Conservation (phyloP, 805 yeast species). For the Ogataea dorogensis region DNA sequence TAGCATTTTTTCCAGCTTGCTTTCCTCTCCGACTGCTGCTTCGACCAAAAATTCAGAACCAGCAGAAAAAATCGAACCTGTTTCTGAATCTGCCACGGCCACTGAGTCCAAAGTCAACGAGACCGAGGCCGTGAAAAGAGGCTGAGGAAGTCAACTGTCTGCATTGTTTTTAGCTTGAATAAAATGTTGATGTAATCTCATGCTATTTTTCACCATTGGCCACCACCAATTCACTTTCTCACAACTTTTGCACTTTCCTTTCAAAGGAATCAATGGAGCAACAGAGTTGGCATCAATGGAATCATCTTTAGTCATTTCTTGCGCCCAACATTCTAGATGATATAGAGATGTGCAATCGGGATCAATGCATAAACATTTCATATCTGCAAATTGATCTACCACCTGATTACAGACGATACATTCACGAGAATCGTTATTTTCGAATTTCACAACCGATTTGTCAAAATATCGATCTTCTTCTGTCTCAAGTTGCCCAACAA, state of each 20-base stretch:
- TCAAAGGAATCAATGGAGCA: constrained; percentile 26
- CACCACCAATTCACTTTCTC: constrained; percentile 30
- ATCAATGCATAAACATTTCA: constrained; percentile 28
- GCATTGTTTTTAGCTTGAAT: constrained; percentile 3
- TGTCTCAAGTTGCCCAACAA: constrained; percentile 13
- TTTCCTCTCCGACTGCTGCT: constrained; percentile 8
- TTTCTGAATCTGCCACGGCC: constrained; percentile 15
- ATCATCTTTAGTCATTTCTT: constrained; percentile 13
- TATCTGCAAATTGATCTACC: constrained; percentile 16
- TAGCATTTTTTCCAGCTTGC: constrained; percentile 19
- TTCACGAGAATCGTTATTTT: constrained; percentile 5
- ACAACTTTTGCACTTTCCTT: constrained; percentile 29
- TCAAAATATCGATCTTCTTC: constrained; percentile 19
- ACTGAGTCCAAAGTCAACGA: constrained; percentile 27
- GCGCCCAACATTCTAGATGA: constrained; percentile 39
- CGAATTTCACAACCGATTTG: constrained; percentile 15
- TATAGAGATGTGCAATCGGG: constrained; percentile 28
- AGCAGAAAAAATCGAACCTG: constrained; percentile 15
- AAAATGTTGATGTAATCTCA: constrained; percentile 11
- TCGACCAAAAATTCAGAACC: constrained; percentile 5
- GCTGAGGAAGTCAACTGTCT: not conserved
- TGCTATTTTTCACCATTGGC: constrained; percentile 25
- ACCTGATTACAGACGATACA: constrained; percentile 19
- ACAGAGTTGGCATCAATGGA: constrained; percentile 5
- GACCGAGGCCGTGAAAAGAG: constrained; percentile 32